Evolutionary conservation across 2,329 filamentous ascomycete genomes (phyloP).

Genomic region (Didymella pinodella): DNA sequence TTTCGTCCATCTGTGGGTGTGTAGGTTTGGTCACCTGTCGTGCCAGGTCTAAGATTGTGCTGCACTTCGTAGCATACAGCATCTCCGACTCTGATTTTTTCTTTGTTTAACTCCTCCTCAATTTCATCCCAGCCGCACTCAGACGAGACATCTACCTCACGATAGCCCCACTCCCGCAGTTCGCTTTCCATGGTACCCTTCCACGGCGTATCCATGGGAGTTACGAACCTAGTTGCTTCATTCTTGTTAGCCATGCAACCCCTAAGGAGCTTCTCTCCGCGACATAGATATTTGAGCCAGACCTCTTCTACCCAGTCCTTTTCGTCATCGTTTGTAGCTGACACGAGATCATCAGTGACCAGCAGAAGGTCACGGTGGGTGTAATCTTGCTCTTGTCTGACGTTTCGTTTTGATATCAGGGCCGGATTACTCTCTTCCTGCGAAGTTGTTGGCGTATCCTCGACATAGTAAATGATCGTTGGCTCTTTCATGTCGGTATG

Average conservation of each 20-base stretch:
- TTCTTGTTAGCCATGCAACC: not conserved
- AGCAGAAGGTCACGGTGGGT: not conserved
- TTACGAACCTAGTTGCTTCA: not conserved
- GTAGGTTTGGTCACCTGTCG: not conserved
- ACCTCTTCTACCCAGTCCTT: not conserved
- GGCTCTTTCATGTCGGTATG: not conserved
- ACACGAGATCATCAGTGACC: not conserved
- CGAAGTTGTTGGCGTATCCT: not conserved
- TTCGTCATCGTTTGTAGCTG: not conserved
- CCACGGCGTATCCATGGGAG: conserved; percentile 1
- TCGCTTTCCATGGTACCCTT: not conserved
- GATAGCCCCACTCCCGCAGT: conserved; percentile 3
- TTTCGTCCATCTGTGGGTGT: not conserved
- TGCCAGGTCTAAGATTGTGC: not conserved
- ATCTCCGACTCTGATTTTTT: no score
- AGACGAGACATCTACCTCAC: not conserved
- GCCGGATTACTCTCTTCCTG: not conserved
- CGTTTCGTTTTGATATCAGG: no score
- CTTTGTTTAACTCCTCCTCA: not conserved
- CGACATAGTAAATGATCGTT: conserved; percentile 11
- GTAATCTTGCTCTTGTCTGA: not conserved
- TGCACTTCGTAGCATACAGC: not conserved
- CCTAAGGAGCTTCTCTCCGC: not conserved
- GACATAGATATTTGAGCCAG: conserved; percentile 1
- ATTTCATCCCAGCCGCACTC: conserved; percentile 1